Base-by-base conservation (phyloP, 2,329 filamentous ascomycete species). In the Chrysoporthe cubensis region DNA sequence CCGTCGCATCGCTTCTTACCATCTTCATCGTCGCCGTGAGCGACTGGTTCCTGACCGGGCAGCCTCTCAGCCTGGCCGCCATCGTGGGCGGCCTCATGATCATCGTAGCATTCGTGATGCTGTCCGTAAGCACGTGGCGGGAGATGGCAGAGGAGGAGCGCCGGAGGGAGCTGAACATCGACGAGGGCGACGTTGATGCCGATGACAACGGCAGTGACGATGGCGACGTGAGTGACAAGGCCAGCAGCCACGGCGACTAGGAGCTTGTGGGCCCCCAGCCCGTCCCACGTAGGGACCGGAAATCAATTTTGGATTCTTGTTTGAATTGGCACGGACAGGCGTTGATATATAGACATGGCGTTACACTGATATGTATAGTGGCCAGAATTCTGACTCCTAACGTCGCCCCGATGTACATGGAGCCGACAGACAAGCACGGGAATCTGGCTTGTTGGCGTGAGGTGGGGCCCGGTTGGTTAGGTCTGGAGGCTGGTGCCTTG, bases 21-120 rank as follows among this genome's bases (percentile, higher is more conserved):
- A 99, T 99, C 72, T 98, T 99, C 84, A 88, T 98, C 69, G 96
- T 99, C 7, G 96, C 95, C 0, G 83, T 98, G 42, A 92, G 92
- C 66, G 96, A 99, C 79, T 96, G 96, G 89, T 77, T 94, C 66
- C 83, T 94, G 56, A 96, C 93, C 0, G 93, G 95, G 62, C 85
- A 91, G 73, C 88, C 91, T 0, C 83, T 97, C 26, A 91, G 90
- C 63, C 81, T 84, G 4, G 91, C 94, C 0, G 92, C 95, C 3
- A 84, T 98, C 14, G 75, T 88, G 0, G 96, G 96, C n/a, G 95
- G 96, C 0, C 75, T 91, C 40, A 83, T 98, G 74, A 99, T 99
- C 74, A 91, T 97, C 67, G 84, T 88, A 1, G 96, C 96, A 0
- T 99, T 99, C 77, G 78, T 89, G n/a, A 84, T 97, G 75, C 79